Evolutionary conservation across 2,329 filamentous ascomycete species (phyloP).

Genomic region (Aspergillus novofumigatus): DNA sequence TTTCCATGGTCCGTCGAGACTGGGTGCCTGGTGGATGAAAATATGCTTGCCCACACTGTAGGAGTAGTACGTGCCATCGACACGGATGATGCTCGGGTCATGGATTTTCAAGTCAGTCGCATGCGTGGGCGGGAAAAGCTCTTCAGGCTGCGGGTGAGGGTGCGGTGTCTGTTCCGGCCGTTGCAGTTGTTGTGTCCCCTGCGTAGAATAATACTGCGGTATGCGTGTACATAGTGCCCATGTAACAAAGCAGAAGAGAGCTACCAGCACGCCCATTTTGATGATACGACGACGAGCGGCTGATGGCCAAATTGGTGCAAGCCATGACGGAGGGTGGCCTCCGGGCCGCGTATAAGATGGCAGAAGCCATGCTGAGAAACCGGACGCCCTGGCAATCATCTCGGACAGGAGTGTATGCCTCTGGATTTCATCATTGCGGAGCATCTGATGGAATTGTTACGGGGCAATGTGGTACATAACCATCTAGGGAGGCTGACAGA

Average conservation of each 20-base stretch:
- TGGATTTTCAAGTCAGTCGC: constrained; percentile 23
- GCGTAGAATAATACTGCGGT: not conserved
- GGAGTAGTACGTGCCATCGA: constrained; percentile 25
- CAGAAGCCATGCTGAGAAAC: not conserved
- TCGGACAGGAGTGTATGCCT: not conserved
- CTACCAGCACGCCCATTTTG: not conserved
- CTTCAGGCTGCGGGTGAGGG: not conserved
- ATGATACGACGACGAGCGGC: not conserved
- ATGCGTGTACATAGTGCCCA: not conserved
- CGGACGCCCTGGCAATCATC: not conserved
- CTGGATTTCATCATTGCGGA: not conserved
- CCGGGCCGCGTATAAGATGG: not conserved
- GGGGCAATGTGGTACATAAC: not conserved
- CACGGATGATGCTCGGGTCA: constrained; percentile 30
- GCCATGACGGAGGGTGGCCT: not conserved
- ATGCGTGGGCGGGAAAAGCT: constrained; percentile 3
- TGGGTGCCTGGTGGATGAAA: constrained; percentile 24
- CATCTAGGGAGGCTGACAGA: not conserved
- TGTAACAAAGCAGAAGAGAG: not conserved
- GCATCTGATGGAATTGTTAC: not conserved
- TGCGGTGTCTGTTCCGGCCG: not conserved
- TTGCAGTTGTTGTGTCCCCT: not conserved
- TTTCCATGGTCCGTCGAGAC: constrained; percentile 30
- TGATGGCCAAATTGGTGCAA: not conserved
- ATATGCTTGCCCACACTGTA: constrained; percentile 33